Percentiles rank a stretch among this genome's conserved stretches.
Evolutionary conservation across 495 filamentous ascomycete genomes (phyloP).

Genomic region (Hypoxylon trugodes): DNA sequence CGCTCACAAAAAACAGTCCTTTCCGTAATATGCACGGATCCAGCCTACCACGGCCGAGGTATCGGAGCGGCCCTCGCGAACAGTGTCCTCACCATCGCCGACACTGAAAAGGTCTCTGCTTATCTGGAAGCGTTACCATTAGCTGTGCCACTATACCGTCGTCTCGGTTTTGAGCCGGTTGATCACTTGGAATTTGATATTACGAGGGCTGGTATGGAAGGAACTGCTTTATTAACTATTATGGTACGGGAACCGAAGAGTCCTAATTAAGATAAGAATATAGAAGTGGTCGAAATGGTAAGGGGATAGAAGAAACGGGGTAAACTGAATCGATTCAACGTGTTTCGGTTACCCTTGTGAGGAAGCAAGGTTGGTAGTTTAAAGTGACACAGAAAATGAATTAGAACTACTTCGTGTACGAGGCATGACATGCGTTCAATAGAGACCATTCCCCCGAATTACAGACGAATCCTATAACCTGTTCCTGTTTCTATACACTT

Average conservation of each 20-base stretch:
- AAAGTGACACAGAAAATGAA: too few species aligned
- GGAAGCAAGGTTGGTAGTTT: too few species aligned
- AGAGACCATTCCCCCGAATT: too few species aligned
- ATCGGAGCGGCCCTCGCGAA: conserved; percentile 49
- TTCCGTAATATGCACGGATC: conserved; percentile 53
- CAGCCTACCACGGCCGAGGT: conserved; percentile 52
- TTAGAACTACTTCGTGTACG: too few species aligned
- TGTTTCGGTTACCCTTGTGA: too few species aligned
- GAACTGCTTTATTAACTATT: conserved; percentile 20
- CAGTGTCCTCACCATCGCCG: conserved; percentile 47
- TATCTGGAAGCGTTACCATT: conserved; percentile 56
- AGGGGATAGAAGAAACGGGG: too few species aligned
- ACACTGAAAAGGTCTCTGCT: conserved; percentile 46
- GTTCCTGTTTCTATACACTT: too few species aligned
- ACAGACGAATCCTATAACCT: too few species aligned
- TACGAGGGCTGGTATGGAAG: conserved; percentile 8
- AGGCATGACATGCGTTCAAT: too few species aligned
- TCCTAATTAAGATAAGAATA: too few species aligned
- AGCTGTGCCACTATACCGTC: conserved; percentile 52
- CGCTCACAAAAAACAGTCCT: conserved; percentile 38
- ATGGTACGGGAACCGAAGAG: conserved; percentile 34
- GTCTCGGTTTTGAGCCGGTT: conserved; percentile 48
- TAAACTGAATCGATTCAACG: too few species aligned
- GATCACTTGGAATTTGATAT: conserved; percentile 38
- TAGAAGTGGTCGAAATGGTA: too few species aligned